Conservation (phyloP, 73 alveolate genomes). For the Diophrys sp. region DNA sequence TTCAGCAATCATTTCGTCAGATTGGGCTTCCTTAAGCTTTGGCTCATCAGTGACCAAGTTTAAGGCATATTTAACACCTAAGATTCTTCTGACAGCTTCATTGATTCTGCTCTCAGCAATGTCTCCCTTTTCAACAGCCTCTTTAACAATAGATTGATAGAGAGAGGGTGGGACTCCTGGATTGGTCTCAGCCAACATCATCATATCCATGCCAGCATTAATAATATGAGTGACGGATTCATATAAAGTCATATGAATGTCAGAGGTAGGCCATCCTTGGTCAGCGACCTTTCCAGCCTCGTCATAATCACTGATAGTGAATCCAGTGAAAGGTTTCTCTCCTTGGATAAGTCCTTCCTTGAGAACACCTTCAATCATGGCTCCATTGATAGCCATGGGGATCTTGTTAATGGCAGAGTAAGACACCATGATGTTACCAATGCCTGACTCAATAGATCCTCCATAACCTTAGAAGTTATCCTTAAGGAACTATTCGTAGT, state of each 20-base stretch:
- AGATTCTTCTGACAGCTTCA: constrained; percentile 62
- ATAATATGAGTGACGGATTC: constrained; percentile 30
- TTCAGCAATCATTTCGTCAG: not conserved
- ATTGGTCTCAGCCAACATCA: constrained; percentile 33
- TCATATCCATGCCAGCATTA: constrained; percentile 62
- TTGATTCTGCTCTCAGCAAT: constrained; percentile 31
- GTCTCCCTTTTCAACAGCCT: constrained; percentile 17
- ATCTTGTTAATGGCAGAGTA: constrained; percentile 44
- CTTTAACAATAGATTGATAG: constrained; percentile 7
- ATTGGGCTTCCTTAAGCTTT: not conserved
- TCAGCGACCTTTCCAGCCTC: constrained; percentile 37
- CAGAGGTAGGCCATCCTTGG: constrained; percentile 48
- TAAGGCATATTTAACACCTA: constrained; percentile 41
- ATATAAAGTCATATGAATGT: constrained; percentile 19
- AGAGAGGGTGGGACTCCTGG: constrained; percentile 22
- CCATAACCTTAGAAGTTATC: constrained; percentile 36
- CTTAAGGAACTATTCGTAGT: constrained; percentile 16
- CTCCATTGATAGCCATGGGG: constrained; percentile 52
- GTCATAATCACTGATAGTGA: constrained; percentile 49
- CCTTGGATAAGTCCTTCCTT: constrained; percentile 13
- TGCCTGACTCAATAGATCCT: constrained; percentile 44
- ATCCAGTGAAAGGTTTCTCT: constrained; percentile 37
- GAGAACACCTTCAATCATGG: constrained; percentile 13
- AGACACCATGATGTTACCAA: constrained; percentile 52
- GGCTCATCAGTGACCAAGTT: constrained; percentile 20